Conservation (phyloP, 106 monocot species). For the Allium cepa region DNA sequence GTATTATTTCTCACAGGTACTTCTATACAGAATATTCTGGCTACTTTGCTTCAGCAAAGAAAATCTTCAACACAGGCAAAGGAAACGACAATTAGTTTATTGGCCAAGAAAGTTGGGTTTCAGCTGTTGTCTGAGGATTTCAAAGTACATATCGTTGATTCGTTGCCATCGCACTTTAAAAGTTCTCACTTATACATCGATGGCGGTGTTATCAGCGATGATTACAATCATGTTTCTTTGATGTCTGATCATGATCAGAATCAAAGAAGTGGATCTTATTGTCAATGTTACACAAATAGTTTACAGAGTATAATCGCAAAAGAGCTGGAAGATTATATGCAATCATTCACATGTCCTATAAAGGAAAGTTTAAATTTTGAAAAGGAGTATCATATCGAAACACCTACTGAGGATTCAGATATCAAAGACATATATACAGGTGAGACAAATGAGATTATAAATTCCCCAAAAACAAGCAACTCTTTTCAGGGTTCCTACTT, state of each 20-base stretch:
- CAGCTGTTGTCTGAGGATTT: constrained; percentile 94
- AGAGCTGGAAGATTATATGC: constrained; percentile 8
- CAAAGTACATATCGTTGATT: constrained; percentile 46
- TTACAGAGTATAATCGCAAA: constrained; percentile 2
- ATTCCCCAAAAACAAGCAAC: neutral
- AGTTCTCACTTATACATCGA: constrained; percentile 13
- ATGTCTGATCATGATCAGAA: constrained; percentile 11
- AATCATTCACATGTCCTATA: constrained; percentile 12
- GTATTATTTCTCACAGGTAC: too few species aligned
- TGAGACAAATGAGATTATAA: constrained; percentile 6
- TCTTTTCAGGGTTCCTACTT: constrained; percentile 56
- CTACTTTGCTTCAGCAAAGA: constrained; percentile 41
- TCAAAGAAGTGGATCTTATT: constrained; percentile 3
- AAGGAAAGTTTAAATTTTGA: constrained; percentile 9
- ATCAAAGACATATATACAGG: constrained; percentile 13
- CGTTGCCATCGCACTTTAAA: constrained; percentile 16
- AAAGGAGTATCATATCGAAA: constrained; percentile 10
- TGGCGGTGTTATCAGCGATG: neutral
- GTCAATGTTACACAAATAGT: constrained; percentile 4
- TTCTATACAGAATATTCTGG: constrained; percentile 43
- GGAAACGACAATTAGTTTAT: constrained; percentile 61
- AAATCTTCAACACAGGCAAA: constrained; percentile 25
- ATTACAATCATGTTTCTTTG: constrained; percentile 11
- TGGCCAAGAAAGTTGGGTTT: constrained; percentile 87
- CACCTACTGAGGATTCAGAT: constrained; percentile 13